Conservation (phyloP, 805 yeast genomes). For the Yarrowia sp. region DNA sequence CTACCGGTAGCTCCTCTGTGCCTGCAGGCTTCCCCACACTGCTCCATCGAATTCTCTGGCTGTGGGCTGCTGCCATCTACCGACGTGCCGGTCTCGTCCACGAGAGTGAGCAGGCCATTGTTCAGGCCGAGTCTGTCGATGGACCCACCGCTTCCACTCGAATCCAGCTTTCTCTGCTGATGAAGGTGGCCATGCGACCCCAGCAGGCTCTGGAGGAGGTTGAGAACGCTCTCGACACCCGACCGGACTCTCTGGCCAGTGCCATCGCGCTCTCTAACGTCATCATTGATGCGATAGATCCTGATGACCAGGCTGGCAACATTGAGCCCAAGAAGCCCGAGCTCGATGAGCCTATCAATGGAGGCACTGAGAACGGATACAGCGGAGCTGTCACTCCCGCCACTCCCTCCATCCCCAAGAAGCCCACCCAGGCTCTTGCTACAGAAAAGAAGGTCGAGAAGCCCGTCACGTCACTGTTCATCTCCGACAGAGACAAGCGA, state of each 20-base stretch:
- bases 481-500: slow-evolving; percentile 61
- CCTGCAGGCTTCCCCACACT: slow-evolving; percentile 27
- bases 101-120: slow-evolving; percentile 74
- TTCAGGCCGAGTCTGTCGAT: slow-evolving; percentile 67
- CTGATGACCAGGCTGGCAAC: slow-evolving; percentile 17
- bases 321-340: slow-evolving; percentile 33
- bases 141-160: slow-evolving; percentile 59
- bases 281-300: slow-evolving; percentile 53
- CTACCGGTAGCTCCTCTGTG: background rate
- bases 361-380: slow-evolving; percentile 15
- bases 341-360: slow-evolving; percentile 2
- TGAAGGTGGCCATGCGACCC: slow-evolving; percentile 53
- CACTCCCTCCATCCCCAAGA: slow-evolving; percentile 31
- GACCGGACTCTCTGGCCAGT: slow-evolving; percentile 58
- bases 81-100: slow-evolving; percentile 58
- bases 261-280: slow-evolving; percentile 63
- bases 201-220: slow-evolving; percentile 65
- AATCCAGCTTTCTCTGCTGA: slow-evolving; percentile 58
- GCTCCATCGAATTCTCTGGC: slow-evolving; percentile 60
- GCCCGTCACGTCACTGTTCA: slow-evolving; percentile 51
- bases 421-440: slow-evolving; percentile 30
- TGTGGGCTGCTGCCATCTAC: slow-evolving; percentile 73
- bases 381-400: slow-evolving; percentile 25
- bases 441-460: slow-evolving; percentile 27
- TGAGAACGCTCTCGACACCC: slow-evolving; percentile 65